Percentiles rank a stretch among this genome's conserved stretches.
Conservation (phyloP, 23 red algal genomes). For the Gracilaria caudata region DNA sequence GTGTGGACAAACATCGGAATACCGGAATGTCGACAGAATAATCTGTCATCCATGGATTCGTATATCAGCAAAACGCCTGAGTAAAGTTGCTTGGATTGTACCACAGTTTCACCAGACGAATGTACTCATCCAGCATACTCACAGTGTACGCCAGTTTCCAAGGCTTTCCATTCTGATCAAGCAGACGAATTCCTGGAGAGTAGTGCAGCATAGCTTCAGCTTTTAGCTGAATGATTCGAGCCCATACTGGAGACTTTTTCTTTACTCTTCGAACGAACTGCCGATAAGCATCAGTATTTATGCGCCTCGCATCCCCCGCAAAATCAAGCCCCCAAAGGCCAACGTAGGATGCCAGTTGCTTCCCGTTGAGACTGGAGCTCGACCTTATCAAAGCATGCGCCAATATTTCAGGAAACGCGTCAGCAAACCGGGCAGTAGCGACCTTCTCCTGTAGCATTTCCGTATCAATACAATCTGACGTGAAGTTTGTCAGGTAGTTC, state of each 20-base stretch:
- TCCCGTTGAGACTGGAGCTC: conserved; percentile 19
- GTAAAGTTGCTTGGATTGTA: conserved; percentile 15
- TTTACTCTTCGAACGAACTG: conserved; percentile 4
- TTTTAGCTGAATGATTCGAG: conserved; percentile 13
- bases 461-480: conserved; percentile 31
- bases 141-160: conserved; percentile 29
- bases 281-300: conserved; percentile 7
- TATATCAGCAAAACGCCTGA: conserved; percentile 7
- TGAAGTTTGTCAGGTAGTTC: conserved; percentile 17
- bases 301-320: conserved; percentile 2
- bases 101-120: conserved; percentile 15
- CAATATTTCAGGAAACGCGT: conserved; percentile 31
- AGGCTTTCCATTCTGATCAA: conserved; percentile 23
- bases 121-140: conserved; percentile 38
- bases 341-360: conserved; percentile 11
- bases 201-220: conserved; percentile 12
- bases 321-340: conserved; percentile 12
- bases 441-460: conserved; percentile 36
- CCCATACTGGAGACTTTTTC: conserved; percentile 21
- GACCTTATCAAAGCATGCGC: conserved; percentile 20
- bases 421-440: conserved; percentile 20
- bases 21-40: not conserved
- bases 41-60: too few species aligned
- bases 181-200: conserved; percentile 2
- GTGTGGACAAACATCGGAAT: too few species aligned